A percentile compares a stretch with the other conserved stretches of the same genome.
These are phyloP conservation scores for Ceratobasidium sp. DNA, from an alignment of 1,284 basidiomycete genomes.

Conservation along the genomic window DNA sequence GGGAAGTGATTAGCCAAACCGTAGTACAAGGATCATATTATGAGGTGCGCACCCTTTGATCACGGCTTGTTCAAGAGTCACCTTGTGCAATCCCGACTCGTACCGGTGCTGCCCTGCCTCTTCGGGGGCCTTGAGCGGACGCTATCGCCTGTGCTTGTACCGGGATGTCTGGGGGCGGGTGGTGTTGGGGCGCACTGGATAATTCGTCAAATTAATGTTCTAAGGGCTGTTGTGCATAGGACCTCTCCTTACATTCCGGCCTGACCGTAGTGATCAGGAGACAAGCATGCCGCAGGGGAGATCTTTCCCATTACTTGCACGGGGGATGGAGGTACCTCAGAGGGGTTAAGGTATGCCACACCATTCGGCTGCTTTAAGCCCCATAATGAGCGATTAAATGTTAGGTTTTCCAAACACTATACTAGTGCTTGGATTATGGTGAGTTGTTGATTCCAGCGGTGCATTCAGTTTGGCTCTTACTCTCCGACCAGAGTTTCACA, in stretches of 20 bases:
- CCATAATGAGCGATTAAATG: not conserved
- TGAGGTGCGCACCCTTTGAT: not conserved
- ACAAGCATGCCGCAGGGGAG: not conserved
- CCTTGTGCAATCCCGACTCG: constrained; percentile 3
- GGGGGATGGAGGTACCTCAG: not conserved
- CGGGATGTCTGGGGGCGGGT: not conserved
- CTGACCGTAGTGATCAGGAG: constrained; percentile 43
- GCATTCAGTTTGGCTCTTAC: not conserved
- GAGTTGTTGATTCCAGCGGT: not conserved
- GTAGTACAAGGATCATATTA: too few relatives aligned
- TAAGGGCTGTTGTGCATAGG: not conserved
- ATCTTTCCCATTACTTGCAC: not conserved
- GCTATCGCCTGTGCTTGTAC: not conserved
- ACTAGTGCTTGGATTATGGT: not conserved
- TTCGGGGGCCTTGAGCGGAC: not conserved
- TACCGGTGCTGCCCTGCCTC: not conserved
- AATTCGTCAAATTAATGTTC: not conserved
- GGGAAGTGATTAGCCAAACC: not conserved
- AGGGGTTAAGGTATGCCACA: not conserved
- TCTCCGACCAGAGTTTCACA: not conserved
- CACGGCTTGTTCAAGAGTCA: not conserved
- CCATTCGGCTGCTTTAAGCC: not conserved
- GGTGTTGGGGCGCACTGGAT: not conserved
- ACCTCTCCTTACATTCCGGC: not conserved
- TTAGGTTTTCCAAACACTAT: not conserved